Percentiles rank a stretch among this genome's conserved stretches.
Evolutionary conservation across 176 grass and related monocot species (phyloP).

Genomic region (Hordeum marinum): DNA sequence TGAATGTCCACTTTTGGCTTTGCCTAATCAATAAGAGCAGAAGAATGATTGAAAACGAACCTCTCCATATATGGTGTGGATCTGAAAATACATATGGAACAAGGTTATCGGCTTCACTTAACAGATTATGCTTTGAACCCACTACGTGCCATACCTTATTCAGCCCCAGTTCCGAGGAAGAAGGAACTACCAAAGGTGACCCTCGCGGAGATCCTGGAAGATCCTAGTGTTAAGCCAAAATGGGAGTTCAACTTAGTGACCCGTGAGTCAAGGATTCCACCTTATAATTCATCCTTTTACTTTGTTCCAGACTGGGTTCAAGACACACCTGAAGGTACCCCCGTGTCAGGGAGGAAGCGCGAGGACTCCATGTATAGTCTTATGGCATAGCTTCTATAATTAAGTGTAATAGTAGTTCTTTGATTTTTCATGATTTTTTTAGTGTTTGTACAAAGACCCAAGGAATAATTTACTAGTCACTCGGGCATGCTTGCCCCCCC

Average conservation of each 20-base stretch:
- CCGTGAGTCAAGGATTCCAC: not conserved
- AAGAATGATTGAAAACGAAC: not conserved
- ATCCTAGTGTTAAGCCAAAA: not conserved
- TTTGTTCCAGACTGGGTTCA: not conserved
- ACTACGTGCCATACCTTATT: not conserved
- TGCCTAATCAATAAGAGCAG: not conserved
- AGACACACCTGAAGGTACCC: not conserved
- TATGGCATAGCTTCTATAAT: not conserved
- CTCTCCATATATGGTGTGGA: not conserved
- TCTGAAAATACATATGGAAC: not conserved
- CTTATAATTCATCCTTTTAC: not conserved
- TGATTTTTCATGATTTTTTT: not conserved
- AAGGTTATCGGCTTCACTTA: not conserved
- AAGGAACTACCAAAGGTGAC: not conserved
- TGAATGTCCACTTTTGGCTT: not conserved
- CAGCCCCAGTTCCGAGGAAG: not conserved
- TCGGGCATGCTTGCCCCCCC: too few species aligned
- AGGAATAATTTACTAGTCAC: too few species aligned
- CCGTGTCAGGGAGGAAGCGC: not conserved
- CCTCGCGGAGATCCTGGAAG: not conserved
- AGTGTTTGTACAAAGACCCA: not conserved
- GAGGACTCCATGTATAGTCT: not conserved
- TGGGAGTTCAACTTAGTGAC: too few species aligned
- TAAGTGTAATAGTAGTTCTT: not conserved
- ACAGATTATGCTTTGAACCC: not conserved